A percentile compares a stretch with the other conserved stretches of the same genome.
Evolutionary conservation across 805 yeast species (phyloP).

Genomic region (Kluyveromyces aestuarii): DNA sequence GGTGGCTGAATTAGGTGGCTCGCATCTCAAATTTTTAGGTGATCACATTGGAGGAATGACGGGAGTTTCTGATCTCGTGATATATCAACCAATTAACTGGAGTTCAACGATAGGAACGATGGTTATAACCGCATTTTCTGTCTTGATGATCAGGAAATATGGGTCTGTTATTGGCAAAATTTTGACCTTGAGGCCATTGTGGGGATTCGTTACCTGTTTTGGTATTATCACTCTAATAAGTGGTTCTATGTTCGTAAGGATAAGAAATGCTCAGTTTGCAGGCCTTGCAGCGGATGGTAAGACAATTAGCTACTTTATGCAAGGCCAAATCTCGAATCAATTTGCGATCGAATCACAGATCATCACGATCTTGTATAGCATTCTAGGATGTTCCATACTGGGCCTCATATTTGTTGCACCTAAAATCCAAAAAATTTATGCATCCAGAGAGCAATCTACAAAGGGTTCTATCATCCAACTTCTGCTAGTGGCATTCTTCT

Average conservation of each 20-base stretch:
- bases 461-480: constrained; percentile 32
- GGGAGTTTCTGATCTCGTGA: constrained; percentile 19
- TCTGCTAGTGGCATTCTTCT: constrained; percentile 37
- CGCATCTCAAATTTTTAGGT: constrained; percentile 27
- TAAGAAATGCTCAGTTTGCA: constrained; percentile 56
- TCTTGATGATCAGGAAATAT: constrained; percentile 27
- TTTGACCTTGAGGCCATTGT: constrained; percentile 45
- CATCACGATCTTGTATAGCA: constrained; percentile 62
- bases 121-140: constrained; percentile 29
- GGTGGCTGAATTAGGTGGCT: constrained; percentile 27
- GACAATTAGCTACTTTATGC: constrained; percentile 41
- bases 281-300: constrained; percentile 34
- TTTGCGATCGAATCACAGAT: constrained; percentile 86
- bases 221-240: constrained; percentile 62
- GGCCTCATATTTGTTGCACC: constrained; percentile 53
- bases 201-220: constrained; percentile 61
- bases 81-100: constrained; percentile 33
- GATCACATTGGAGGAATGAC: constrained; percentile 18
- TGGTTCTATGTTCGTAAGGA: constrained; percentile 91
- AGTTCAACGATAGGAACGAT: constrained; percentile 27
- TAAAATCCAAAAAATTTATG: constrained; percentile 15
- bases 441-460: constrained; percentile 24
- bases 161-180: constrained; percentile 31
- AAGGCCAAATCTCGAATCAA: constrained; percentile 65
- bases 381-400: constrained; percentile 51